phyloP scores from a whole-genome alignment of 1,284 basidiomycete species.

The Ustilago shanxiensis region DNA sequence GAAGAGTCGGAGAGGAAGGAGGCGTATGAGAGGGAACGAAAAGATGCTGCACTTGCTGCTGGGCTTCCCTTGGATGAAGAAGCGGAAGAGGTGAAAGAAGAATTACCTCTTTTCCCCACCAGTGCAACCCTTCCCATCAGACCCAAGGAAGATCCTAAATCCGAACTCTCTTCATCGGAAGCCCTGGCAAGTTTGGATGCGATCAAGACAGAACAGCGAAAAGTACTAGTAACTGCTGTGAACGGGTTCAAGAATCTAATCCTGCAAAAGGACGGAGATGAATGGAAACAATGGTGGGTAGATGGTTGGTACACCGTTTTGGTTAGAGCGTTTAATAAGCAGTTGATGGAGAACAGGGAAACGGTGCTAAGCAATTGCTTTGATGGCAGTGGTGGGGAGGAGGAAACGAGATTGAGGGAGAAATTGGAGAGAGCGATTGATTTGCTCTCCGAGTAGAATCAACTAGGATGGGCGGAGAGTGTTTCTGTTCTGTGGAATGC shows the following conservation, averaged over 20 bases:
- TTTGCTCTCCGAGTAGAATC: conserved; percentile 32
- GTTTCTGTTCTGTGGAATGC: no score
- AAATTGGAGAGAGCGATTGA: conserved; percentile 37
- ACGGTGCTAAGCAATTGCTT: conserved; percentile 59
- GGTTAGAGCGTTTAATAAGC: conserved; percentile 47
- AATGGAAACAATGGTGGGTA: conserved; percentile 66
- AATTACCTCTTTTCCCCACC: conserved; percentile 54
- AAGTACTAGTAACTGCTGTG: conserved; percentile 59
- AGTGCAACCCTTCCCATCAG: conserved; percentile 35
- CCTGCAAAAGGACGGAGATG: conserved; percentile 4
- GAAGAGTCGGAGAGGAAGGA: conserved; percentile 50
- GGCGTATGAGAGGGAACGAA: conserved; percentile 46
- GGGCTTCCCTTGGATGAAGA: conserved; percentile 26
- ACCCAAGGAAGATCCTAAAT: conserved; percentile 25
- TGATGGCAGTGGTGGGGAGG: not conserved
- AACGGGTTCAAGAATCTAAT: conserved; percentile 48
- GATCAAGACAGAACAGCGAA: conserved; percentile 65
- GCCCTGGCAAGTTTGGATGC: conserved; percentile 56
- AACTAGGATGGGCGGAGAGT: no score
- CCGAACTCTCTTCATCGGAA: conserved; percentile 40
- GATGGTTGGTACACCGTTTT: conserved; percentile 60
- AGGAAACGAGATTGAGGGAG: conserved; percentile 7
- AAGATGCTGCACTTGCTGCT: conserved; percentile 52
- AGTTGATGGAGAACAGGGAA: conserved; percentile 57
- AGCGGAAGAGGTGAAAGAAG: not conserved